Evolutionary conservation across 2,329 filamentous ascomycete genomes (phyloP).

Genomic region (Pestalotiopsis sp.): DNA sequence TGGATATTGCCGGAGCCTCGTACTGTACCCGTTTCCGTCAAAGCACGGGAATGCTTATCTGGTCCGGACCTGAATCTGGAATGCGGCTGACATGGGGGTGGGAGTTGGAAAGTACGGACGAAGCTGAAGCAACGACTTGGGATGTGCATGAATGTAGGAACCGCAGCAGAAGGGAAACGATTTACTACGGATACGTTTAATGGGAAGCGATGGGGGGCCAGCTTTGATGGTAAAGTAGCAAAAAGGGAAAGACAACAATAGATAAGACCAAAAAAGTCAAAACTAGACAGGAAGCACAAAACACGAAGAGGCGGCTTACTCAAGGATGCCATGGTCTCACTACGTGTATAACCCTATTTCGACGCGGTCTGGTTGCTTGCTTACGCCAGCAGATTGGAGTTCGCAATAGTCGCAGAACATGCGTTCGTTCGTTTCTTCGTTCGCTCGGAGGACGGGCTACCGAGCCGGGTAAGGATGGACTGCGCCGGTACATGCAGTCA

Average conservation of each 20-base stretch:
- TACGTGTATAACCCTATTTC: neutral
- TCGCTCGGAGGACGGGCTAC: constrained; percentile 4
- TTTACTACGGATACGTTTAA: neutral
- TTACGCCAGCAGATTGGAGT: constrained; percentile 7
- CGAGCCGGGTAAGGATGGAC: constrained; percentile 9
- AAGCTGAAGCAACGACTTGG: constrained; percentile 4
- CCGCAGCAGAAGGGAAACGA: neutral
- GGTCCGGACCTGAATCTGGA: neutral
- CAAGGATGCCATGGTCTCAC: constrained; percentile 16
- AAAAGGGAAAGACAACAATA: neutral
- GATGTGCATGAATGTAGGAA: neutral
- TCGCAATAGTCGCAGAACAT: neutral
- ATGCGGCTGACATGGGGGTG: neutral
- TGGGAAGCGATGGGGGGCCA: neutral
- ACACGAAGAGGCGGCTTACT: constrained; percentile 12
- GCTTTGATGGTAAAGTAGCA: neutral
- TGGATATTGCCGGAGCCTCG: neutral
- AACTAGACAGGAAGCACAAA: neutral
- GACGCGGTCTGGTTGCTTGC: neutral
- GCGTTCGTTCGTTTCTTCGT: neutral
- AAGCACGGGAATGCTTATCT: constrained; percentile 2
- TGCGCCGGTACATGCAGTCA: constrained; percentile 8
- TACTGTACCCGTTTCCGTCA: constrained; percentile 3
- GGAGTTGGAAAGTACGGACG: neutral
- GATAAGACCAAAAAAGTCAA: neutral